A percentile compares a stretch with the other conserved stretches of the same genome.
phyloP scores from a whole-genome alignment of 2,329 filamentous ascomycete genomes.

The Nothophoma quercina region DNA sequence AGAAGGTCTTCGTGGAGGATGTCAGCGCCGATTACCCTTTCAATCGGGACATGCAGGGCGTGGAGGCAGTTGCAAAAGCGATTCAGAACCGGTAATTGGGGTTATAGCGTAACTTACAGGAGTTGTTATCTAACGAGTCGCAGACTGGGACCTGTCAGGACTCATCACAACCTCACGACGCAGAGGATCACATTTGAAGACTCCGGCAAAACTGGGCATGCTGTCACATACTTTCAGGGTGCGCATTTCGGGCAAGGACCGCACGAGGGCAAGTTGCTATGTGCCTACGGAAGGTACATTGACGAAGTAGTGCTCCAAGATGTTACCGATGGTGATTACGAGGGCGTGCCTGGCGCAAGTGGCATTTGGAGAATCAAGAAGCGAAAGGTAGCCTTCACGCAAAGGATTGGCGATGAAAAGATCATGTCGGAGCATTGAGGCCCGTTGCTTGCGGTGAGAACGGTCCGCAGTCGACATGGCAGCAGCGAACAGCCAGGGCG shows the following conservation, averaged over 20 bases:
- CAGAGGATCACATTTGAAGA: constrained; percentile 47
- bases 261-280: constrained; percentile 51
- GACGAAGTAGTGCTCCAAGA: constrained; percentile 47
- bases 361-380: constrained; percentile 51
- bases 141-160: constrained; percentile 51
- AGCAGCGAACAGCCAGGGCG: neutral
- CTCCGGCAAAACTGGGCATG: constrained; percentile 42
- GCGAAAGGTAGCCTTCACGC: constrained; percentile 50
- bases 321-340: constrained; percentile 28
- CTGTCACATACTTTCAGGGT: constrained; percentile 53
- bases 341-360: constrained; percentile 47
- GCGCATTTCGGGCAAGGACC: constrained; percentile 54
- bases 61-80: constrained; percentile 41
- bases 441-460: neutral
- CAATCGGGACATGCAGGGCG: constrained; percentile 43
- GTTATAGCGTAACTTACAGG: too few species aligned
- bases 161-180: constrained; percentile 55
- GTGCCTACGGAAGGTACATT: constrained; percentile 53
- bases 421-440: constrained; percentile 45
- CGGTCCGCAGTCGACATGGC: neutral
- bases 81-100: constrained; percentile 43
- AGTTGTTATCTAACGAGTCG: neutral
- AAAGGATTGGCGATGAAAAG: constrained; percentile 43
- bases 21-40: constrained; percentile 53
- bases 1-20: constrained; percentile 51